Evolutionary conservation across 768 basidiomycete species (phyloP), one percentile per base, ranked within the genome.

Genomic region (Leucogyrophana mollusca): DNA sequence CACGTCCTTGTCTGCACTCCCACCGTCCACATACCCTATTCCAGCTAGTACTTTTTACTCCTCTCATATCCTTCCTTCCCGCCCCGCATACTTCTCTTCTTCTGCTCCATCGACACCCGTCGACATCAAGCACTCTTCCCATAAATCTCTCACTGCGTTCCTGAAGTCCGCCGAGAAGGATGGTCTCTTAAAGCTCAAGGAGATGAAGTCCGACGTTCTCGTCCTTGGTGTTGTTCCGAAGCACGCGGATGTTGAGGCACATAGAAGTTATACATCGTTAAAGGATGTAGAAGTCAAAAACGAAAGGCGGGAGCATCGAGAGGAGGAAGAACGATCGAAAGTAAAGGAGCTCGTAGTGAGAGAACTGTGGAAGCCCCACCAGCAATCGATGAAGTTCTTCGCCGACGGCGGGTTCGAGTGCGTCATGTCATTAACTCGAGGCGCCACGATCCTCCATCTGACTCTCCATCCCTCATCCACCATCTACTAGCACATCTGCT

Each of bases 111-210:
- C 60, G 11, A 72, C 54, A 50, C 73, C 50, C 34, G 76, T 87
- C 47, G 88, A 79, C 54, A 85, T 94, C 62, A 92, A 87, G 55
- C 76, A 84, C 9, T 92, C 90, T 1, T 76, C 76, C 2, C 78
- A 83, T 70, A 96, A 94, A 65, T 89, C 90, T 9, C 73, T 94
- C 16, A 76, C 83, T 2, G 75, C 84, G 1, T 94, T 95, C 70
- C 73, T 96, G 56, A 93, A 88, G 61, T 58, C 77, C 14, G 72
- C 77, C 14, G 88, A 90, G 50, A 94, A 94, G 60, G 78, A 82
- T 7, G 77, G 76, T 0, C 62, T 96, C 18, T 57, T 95, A 30
- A 80, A 80, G 10, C 70, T 86, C 18, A 96, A 95, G 59, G 75
- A 85, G 17, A 64, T 39, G 60, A 72, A 58, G 61, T 72, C 61